Evolutionary conservation across 73 alveolate species (phyloP), one percentile per base, ranked within the genome.

Genomic region (Stentor coeruleus): DNA sequence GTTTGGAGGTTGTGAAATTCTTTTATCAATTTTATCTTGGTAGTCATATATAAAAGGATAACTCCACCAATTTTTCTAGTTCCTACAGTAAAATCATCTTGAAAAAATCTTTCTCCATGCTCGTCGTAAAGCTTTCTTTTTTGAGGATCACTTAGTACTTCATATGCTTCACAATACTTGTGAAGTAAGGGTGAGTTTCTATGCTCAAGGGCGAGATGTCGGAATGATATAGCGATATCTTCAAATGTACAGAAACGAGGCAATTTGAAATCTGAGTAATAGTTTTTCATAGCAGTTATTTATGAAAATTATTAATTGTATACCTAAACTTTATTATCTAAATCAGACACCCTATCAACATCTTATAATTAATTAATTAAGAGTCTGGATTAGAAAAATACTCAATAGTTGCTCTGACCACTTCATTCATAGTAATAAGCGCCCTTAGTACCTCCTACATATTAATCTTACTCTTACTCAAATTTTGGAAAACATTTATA

Each of bases 101-200:
- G 88, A 36, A 96, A 83, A 15, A 92, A 93, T 57, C 87, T 95
- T 58, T 95, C 96, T 40, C 99, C 99, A 86, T 89, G 93, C 81
- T 87, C 89, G 80, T 96, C 99, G 82, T 85, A 96, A 73, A 87
- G 84, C 31, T 93, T 85, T 74, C 94, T 89, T 81, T 85, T 87
- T 79, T 72, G 86, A 84, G 92, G 83, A 74, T 94, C 93, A 39
- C 94, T 84, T 26, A 96, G 87, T 49, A 96, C 99, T 86, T 96
- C 99, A 85, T 96, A 96, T 0, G 99, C 97, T 85, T 96, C 99
- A 38, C 97, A 88, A 55, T 95, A 87, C 86, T 95, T 85, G 55
- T 94, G 85, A 85, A 96, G 93, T 77, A 76, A 90, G 76, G 85
- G 82, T 76, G 92, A 87, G 36, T 93, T 87, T 28, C 92, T 86